Conservation (phyloP, 305 asterid genomes). For the Fraxinus platypoda region DNA sequence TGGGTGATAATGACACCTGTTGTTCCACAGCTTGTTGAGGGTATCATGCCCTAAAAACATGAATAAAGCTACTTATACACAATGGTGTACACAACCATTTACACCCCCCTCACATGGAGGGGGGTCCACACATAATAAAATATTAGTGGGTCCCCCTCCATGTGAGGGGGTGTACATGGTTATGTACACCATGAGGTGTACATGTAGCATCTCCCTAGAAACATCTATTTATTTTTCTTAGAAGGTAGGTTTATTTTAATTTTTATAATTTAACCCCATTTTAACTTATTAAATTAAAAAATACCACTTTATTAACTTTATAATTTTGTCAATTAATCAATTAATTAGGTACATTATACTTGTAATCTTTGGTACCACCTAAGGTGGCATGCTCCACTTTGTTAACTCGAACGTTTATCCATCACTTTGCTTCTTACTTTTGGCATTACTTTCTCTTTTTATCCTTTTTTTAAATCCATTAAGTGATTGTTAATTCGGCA, state of each 20-base stretch:
- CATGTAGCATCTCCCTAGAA: no score
- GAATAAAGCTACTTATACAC: no score
- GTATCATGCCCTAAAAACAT: not conserved
- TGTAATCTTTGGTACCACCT: constrained; percentile 23
- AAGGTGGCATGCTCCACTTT: constrained; percentile 60
- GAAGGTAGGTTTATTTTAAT: not conserved
- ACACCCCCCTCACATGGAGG: no score
- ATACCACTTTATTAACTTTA: constrained; percentile 17
- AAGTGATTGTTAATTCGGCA: constrained; percentile 9
- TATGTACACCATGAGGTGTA: no score
- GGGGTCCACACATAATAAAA: no score
- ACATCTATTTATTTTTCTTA: not conserved
- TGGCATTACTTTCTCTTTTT: constrained; percentile 21
- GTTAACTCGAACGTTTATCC: constrained; percentile 35
- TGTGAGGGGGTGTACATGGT: no score
- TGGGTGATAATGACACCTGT: not conserved
- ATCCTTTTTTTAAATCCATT: not conserved
- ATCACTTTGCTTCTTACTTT: constrained; percentile 14
- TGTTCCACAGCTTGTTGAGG: not conserved
- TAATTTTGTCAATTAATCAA: constrained; percentile 15
- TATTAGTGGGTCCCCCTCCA: no score
- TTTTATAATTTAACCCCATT: not conserved
- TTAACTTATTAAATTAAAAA: constrained; percentile 1
- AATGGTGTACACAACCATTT: no score
- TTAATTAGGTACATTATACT: constrained; percentile 12